A percentile compares a stretch with the other conserved stretches of the same genome.
Conservation (phyloP, 2,329 filamentous ascomycete genomes). For the Fusarium globosum region DNA sequence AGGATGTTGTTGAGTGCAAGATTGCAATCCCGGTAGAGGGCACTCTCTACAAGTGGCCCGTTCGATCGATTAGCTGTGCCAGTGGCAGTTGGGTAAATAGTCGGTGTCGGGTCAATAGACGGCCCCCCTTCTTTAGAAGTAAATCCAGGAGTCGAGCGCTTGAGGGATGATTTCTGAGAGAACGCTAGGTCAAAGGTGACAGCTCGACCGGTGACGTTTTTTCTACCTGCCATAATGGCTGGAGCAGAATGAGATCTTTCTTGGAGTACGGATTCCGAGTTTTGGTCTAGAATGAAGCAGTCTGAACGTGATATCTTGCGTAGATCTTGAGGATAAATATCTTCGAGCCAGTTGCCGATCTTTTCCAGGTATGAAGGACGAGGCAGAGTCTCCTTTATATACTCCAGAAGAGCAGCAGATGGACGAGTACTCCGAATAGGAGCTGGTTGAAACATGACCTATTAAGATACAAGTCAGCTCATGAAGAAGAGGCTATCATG, state of each 20-base stretch:
- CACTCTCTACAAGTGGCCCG: constrained; percentile 3
- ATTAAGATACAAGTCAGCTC: neutral
- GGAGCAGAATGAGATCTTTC: constrained; percentile 4
- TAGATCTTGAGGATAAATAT: neutral
- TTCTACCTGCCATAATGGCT: neutral
- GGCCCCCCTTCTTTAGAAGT: neutral
- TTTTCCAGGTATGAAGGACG: neutral
- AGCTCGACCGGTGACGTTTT: neutral
- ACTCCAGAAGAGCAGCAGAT: neutral
- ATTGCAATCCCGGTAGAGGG: neutral
- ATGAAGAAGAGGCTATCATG: neutral
- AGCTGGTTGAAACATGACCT: constrained; percentile 11
- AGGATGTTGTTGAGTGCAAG: constrained; percentile 7
- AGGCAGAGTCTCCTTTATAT: constrained; percentile 4
- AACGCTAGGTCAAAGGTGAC: neutral
- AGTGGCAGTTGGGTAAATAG: neutral
- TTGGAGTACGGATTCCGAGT: neutral
- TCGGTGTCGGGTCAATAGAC: neutral
- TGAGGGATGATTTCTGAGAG: neutral
- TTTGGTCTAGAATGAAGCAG: neutral
- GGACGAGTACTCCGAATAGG: neutral
- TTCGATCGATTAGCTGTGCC: neutral
- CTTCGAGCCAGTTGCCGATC: constrained; percentile 15
- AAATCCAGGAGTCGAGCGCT: neutral
- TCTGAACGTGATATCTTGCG: neutral